A percentile compares a stretch with the other conserved stretches of the same genome.
Evolutionary conservation across 2,329 filamentous ascomycete species (phyloP).

Genomic region (Beauveria medogensis): DNA sequence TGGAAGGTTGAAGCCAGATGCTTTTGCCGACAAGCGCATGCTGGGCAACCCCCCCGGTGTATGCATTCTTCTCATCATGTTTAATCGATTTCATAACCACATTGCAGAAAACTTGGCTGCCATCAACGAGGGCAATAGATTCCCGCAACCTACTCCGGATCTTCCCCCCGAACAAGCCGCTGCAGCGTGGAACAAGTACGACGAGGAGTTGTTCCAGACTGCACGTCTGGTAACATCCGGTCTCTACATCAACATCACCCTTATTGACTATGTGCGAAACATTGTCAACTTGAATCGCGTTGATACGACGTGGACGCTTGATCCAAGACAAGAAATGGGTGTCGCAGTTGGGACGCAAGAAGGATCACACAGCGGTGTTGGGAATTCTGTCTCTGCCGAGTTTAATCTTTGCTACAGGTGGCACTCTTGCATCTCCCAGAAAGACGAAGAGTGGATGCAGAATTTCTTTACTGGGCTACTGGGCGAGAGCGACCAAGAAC

Average conservation of each 20-base stretch:
- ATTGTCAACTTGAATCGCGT: constrained; percentile 52
- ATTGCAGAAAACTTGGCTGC: constrained; percentile 67
- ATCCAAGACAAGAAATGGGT: constrained; percentile 64
- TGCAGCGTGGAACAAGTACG: constrained; percentile 57
- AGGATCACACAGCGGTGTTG: constrained; percentile 61
- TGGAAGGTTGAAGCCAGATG: constrained; percentile 64
- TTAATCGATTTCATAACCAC: constrained; percentile 82
- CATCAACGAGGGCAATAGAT: constrained; percentile 81
- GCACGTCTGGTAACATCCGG: constrained; percentile 67
- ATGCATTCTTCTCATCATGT: constrained; percentile 66
- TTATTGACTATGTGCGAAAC: constrained; percentile 71
- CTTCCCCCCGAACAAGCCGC: constrained; percentile 41
- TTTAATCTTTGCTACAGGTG: constrained; percentile 86
- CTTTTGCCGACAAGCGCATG: constrained; percentile 62
- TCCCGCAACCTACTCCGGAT: constrained; percentile 52
- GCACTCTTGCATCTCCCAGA: constrained; percentile 69
- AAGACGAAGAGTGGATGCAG: constrained; percentile 75
- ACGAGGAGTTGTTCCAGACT: constrained; percentile 74
- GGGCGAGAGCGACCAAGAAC: constrained; percentile 34
- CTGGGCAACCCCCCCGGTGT: constrained; percentile 65
- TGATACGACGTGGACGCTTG: constrained; percentile 73
- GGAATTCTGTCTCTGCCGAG: constrained; percentile 78
- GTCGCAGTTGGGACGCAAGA: constrained; percentile 43
- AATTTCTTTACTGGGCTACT: constrained; percentile 58
- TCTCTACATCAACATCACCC: constrained; percentile 70